Evolutionary conservation across 2,329 filamentous ascomycete species (phyloP), one percentile per base, ranked within the genome.

Genomic region (Amylocarpus encephaloides): DNA sequence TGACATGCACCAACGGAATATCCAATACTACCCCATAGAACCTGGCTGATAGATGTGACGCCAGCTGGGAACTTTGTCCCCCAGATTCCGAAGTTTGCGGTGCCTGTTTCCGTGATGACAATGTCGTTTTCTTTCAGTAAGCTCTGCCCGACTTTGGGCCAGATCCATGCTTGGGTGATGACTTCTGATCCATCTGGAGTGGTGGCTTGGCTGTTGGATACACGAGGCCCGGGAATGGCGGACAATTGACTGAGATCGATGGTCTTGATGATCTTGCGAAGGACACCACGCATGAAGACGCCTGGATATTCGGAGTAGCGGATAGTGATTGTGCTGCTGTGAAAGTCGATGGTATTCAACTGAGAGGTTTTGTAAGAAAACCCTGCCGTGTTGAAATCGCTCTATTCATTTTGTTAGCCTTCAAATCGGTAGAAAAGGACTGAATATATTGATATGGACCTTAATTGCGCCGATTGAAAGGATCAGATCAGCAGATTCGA

Each of bases 51-150:
- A 15, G 86, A 86, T 6, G 79, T 88, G n/a, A 91, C 86, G n/a
- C 78, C 76, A 2, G 73, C 66, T 0, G 89, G 89, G 71, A 95
- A 93, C 38, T 79, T 79, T 4, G 88, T 91, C 51, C 91, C 87
- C 80, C 86, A 89, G 61, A 93, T 87, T 49, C 90, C 90, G 66
- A 94, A 92, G 70, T 90, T 92, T 51, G 88, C 76, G 0, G 90
- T 95, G 35, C 89, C 90, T 2, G 89, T 95, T 67, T 94, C 90
- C 0, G 89, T 92, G 45, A 95, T 78, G 48, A 95, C 73, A 50
- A 94, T 80, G 62, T 95, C 90, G 41, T 82, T 75, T 48, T 82
- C 73, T 48, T 77, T 74, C 9, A 95, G 71, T 74, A 86, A 94
- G 54, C 83, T 75, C 22, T 26, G 22, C 34, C 86, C 83, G 13